Evolutionary conservation across 352 stramenopile species (phyloP).

Genomic region (Blastocystis sp.): DNA sequence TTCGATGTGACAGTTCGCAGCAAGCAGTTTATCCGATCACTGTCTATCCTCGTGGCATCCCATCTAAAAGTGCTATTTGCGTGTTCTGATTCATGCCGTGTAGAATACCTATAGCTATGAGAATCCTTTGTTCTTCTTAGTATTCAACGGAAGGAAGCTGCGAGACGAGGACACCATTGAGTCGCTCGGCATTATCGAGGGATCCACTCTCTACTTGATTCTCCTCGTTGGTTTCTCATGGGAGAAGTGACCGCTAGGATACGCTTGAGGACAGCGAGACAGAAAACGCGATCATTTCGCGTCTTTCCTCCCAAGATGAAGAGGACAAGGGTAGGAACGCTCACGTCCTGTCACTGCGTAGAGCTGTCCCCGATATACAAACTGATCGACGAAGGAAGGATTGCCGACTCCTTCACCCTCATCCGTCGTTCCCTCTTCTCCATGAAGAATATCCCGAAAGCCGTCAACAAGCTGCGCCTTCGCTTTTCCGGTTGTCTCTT

Average conservation of each 20-base stretch:
- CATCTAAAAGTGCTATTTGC: slow-evolving; percentile 13
- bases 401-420: neutral
- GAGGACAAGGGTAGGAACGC: neutral
- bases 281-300: neutral
- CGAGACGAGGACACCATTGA: slow-evolving; percentile 15
- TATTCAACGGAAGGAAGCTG: slow-evolving; percentile 44
- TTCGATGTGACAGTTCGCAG: slow-evolving; percentile 48
- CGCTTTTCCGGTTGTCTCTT: slow-evolving; percentile 24
- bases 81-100: neutral
- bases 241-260: slow-evolving; percentile 18
- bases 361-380: slow-evolving; percentile 13
- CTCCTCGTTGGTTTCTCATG: neutral
- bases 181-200: slow-evolving; percentile 46
- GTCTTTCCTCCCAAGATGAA: neutral
- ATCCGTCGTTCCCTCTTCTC: neutral
- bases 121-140: slow-evolving; percentile 1
- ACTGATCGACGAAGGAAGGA: slow-evolving; percentile 35
- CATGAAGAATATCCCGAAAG: slow-evolving; percentile 19
- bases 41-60: slow-evolving; percentile 10
- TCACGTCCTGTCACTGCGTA: neutral
- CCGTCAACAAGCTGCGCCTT: slow-evolving; percentile 33
- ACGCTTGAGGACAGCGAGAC: neutral
- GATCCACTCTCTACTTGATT: slow-evolving; percentile 2
- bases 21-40: slow-evolving; percentile 29
- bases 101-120: slow-evolving; percentile 26